phyloP scores from a whole-genome alignment of 2,329 filamentous ascomycete species.

The Exophiala viscosa region DNA sequence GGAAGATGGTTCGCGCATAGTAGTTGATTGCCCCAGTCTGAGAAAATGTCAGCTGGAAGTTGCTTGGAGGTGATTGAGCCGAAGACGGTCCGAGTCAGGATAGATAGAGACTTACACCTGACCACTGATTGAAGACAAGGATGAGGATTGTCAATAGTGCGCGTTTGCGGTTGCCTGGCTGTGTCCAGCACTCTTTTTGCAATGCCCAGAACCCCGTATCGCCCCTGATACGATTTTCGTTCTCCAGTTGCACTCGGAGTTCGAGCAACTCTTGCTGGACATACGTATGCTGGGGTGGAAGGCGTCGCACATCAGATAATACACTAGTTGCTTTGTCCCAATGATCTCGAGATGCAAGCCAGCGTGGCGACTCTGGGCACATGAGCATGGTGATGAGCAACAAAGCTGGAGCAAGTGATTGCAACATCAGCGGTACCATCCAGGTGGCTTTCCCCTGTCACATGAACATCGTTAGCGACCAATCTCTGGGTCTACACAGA shows the following conservation, averaged over 20 bases:
- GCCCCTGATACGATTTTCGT: constrained; percentile 56
- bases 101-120: constrained; percentile 29
- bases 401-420: constrained; percentile 47
- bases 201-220: constrained; percentile 53
- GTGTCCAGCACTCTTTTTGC: constrained; percentile 61
- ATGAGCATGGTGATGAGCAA: constrained; percentile 31
- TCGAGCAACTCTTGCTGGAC: constrained; percentile 57
- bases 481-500: not conserved
- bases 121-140: constrained; percentile 54
- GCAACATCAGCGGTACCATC: constrained; percentile 61
- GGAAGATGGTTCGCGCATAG: constrained; percentile 67
- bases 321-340: constrained; percentile 61
- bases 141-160: constrained; percentile 51
- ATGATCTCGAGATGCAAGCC: constrained; percentile 58
- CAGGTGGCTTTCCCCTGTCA: constrained; percentile 55
- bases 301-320: constrained; percentile 56
- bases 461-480: constrained; percentile 35
- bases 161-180: constrained; percentile 53
- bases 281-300: constrained; percentile 52
- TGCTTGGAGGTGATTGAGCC: not conserved
- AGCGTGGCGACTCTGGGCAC: constrained; percentile 33
- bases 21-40: constrained; percentile 56
- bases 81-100: not conserved
- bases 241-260: constrained; percentile 58
- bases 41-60: constrained; percentile 24